Base-by-base conservation (phyloP, 768 basidiomycete genomes). In the Glaciozyma martinii region DNA sequence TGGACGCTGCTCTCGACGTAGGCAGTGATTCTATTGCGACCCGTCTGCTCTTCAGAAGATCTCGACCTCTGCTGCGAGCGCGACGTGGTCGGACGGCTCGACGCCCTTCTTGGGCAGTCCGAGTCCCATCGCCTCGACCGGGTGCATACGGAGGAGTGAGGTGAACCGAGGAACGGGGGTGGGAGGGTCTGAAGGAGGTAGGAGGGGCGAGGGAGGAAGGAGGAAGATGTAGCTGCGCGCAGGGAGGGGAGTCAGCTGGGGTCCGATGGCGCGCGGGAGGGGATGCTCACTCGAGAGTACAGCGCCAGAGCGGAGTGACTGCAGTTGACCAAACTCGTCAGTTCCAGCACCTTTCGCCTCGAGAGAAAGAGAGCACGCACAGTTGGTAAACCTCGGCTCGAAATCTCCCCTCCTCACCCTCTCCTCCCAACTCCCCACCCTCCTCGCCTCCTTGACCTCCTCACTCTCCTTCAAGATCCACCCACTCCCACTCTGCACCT, bases 141-240 rank as follows among this genome's bases (percentile, higher is more conserved):
- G 74, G 72, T 85, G 86, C 19, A 88, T 85, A 32, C 81, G 75
- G 15, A 90, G 82, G 32, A 93, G 77, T 16, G 83, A 58, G 80
- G 37, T 77, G 74, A 46, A 88, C 76, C 30, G 72, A 70, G 44
- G 79, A 75, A 40, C 23, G 1, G 66, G 53, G 5, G 30, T 18
- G 12, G 52, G 68, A 53, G 72, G 60, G 55, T 72, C 71, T 47
- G 65, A 53, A n/a, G 67, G 21, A 0, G 55, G 46, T 15, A 62
- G 23, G 5, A 42, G 56, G 37, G 40, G 7, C 21, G 57, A 59
- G 10, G 71, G 70, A 5, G 77, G 77, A 7, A 78, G 70, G 57
- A 93, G 78, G 75, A 95, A 91, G 59, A 98, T 88, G 75, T 97
- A 98, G 79, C 95, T 93, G 93, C 67, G 53, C 42, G 13, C 59